Percentiles rank a stretch among this genome's conserved stretches.
Evolutionary conservation across 2,329 filamentous ascomycete genomes (phyloP).

Genomic region (Xylariaceae sp.): DNA sequence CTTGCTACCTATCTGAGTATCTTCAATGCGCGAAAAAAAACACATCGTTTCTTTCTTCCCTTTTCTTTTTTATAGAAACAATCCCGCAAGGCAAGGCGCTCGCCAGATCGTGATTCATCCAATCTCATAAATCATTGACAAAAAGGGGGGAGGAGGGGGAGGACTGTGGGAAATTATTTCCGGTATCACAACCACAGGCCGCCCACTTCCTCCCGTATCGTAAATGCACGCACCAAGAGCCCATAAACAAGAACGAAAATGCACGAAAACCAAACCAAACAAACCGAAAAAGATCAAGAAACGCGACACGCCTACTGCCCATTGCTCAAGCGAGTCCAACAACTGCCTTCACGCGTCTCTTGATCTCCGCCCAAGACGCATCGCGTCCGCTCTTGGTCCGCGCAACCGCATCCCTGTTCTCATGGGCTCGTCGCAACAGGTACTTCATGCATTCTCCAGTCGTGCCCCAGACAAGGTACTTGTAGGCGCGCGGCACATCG

Average conservation of each 20-base stretch:
- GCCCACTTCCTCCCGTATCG: background rate
- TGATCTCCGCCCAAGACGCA: constrained; percentile 58
- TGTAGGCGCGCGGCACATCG: constrained; percentile 45
- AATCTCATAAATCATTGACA: no score
- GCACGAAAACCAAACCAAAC: background rate
- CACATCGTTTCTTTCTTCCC: background rate
- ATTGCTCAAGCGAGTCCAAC: constrained; percentile 29
- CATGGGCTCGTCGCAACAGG: constrained; percentile 64
- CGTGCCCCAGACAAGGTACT: constrained; percentile 65
- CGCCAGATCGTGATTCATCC: no score
- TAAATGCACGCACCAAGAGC: background rate
- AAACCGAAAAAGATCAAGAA: background rate
- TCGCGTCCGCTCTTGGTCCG: constrained; percentile 57
- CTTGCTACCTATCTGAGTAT: no score
- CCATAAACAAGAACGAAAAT: background rate
- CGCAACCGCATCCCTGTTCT: constrained; percentile 67
- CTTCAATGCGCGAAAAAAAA: no score
- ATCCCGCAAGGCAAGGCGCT: no score
- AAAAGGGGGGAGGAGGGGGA: no score
- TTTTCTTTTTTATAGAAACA: background rate
- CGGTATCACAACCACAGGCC: no score
- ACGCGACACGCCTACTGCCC: background rate
- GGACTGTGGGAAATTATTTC: background rate
- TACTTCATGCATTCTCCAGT: constrained; percentile 84
- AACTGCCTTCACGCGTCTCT: constrained; percentile 46